Evolutionary conservation across 2,329 filamentous ascomycete genomes (phyloP).

Genomic region (Davidsoniella neocaledoniae): DNA sequence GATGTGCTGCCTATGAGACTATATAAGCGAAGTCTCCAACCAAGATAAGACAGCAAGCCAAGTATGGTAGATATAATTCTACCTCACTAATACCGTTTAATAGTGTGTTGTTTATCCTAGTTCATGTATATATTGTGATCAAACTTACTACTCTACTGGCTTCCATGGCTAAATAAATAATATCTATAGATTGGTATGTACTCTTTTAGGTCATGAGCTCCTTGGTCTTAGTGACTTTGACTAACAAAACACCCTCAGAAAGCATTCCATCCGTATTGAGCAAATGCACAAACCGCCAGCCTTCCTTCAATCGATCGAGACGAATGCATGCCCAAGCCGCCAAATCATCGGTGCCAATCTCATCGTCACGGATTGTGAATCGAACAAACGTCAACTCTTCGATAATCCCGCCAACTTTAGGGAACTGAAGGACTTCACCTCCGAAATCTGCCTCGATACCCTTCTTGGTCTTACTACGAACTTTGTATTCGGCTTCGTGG

Average conservation of each 20-base stretch:
- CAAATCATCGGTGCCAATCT: conserved; percentile 60
- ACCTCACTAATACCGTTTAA: no score
- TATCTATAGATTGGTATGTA: no score
- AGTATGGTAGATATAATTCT: no score
- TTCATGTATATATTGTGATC: no score
- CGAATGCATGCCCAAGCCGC: conserved; percentile 81
- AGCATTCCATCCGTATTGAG: conserved; percentile 49
- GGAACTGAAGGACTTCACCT: conserved; percentile 41
- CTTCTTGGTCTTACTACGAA: conserved; percentile 38
- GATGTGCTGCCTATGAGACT: not conserved
- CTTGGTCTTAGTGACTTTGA: conserved; percentile 51
- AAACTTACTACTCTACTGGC: no score
- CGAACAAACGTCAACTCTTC: conserved; percentile 57
- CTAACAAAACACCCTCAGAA: conserved; percentile 52
- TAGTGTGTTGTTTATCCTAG: no score
- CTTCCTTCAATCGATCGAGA: conserved; percentile 60
- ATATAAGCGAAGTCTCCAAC: no score
- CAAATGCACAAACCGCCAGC: conserved; percentile 63
- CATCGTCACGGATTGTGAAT: conserved; percentile 79
- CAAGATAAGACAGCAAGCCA: no score
- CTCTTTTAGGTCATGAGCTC: not conserved
- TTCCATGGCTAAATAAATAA: no score
- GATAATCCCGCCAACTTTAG: conserved; percentile 36
- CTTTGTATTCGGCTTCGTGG: conserved; percentile 35
- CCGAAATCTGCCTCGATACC: conserved; percentile 48